Percentiles rank a stretch among this genome's conserved stretches.
Conservation (phyloP, 305 asterid genomes). For the Fraxinus sp. region DNA sequence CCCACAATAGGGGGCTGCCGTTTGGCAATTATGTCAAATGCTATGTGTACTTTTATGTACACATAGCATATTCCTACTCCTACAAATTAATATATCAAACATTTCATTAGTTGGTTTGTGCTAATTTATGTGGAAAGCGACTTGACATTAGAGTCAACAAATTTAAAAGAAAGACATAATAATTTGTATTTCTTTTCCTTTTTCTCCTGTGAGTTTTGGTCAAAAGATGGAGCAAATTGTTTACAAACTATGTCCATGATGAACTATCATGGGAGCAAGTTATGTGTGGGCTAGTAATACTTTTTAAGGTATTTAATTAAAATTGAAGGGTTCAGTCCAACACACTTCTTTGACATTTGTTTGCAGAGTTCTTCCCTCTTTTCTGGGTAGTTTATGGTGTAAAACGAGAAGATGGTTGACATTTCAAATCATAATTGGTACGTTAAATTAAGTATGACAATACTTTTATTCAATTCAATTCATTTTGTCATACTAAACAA, state of each 20-base stretch:
- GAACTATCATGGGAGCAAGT: background rate
- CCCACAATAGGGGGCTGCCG: too few species aligned
- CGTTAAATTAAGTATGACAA: background rate
- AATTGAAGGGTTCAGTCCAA: background rate
- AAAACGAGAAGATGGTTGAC: background rate
- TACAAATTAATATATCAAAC: background rate
- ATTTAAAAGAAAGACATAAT: background rate
- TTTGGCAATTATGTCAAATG: too few species aligned
- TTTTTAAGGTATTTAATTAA: background rate
- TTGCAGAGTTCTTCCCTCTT: background rate
- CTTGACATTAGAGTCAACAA: background rate
- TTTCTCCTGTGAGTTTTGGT: background rate
- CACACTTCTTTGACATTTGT: background rate
- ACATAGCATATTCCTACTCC: too few species aligned
- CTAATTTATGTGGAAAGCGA: background rate
- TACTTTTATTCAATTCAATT: too few species aligned
- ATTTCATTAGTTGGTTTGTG: background rate
- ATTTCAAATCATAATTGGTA: background rate
- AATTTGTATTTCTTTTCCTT: background rate
- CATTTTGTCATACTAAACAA: too few species aligned
- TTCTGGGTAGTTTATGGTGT: background rate
- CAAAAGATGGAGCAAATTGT: background rate
- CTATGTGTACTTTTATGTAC: too few species aligned
- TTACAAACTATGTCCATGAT: background rate
- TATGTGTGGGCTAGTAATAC: background rate